Evolutionary conservation across 2,329 filamentous ascomycete species (phyloP).

Genomic region (Monosporascus sp.): DNA sequence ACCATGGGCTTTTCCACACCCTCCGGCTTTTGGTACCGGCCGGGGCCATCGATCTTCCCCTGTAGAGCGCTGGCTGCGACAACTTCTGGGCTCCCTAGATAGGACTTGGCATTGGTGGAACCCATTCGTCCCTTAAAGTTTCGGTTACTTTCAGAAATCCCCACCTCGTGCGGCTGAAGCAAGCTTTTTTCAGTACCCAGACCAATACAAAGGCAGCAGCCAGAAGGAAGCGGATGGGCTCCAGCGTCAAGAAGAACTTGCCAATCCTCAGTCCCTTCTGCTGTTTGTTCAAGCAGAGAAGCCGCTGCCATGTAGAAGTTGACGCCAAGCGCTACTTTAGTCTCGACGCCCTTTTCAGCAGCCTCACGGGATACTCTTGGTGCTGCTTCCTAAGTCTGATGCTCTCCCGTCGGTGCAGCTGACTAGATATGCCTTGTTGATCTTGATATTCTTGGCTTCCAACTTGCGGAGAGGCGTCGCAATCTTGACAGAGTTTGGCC

Average conservation of each 20-base stretch:
- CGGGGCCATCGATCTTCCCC: conserved; percentile 70
- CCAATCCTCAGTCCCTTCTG: conserved; percentile 83
- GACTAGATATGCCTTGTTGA: too few species aligned
- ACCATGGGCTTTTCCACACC: conserved; percentile 62
- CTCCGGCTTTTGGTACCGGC: conserved; percentile 69
- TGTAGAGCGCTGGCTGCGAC: conserved; percentile 82
- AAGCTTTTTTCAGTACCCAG: too few species aligned
- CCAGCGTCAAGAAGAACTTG: conserved; percentile 78
- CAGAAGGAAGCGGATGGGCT: conserved; percentile 63
- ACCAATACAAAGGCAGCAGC: conserved; percentile 84
- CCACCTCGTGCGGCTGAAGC: too few species aligned
- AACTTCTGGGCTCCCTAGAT: conserved; percentile 87
- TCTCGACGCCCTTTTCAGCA: conserved; percentile 55
- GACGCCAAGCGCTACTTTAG: conserved; percentile 71
- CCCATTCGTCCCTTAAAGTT: too few species aligned
- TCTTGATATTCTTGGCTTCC: too few species aligned
- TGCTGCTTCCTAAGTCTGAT: too few species aligned
- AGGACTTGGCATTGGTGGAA: too few species aligned
- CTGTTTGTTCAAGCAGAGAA: conserved; percentile 71
- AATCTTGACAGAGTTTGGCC: too few species aligned
- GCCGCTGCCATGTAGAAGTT: conserved; percentile 89
- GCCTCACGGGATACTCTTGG: conserved; percentile 79
- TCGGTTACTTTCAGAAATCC: too few species aligned
- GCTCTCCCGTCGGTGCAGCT: too few species aligned
- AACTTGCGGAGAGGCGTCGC: too few species aligned